Evolutionary conservation across 208 protist genomes (phyloP), one percentile per base, ranked within the genome.

Genomic region (Acanthamoeba comandoni): DNA sequence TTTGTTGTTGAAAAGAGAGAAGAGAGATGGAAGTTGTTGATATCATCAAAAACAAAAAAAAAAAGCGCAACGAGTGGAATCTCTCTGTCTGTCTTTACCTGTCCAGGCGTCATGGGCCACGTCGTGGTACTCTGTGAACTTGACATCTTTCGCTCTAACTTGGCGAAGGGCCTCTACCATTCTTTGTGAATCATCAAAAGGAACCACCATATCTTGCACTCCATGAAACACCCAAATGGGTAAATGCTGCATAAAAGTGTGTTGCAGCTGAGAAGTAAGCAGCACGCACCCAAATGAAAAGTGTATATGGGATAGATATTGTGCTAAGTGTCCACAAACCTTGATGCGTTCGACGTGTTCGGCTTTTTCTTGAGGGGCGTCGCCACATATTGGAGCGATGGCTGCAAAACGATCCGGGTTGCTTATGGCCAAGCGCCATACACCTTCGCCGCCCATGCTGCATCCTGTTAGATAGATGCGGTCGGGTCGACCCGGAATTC

Each of bases 381-480:
- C 58, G 5, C 58, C 58, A 65, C 58, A 65, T 65, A 65, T 65
- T 1, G 58, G 58, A 26, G 58, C 58, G 24, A 65, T 65, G n/a
- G 58, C 58, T 4, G 58, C 58, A 26, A 65, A 65, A 26, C 58
- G 58, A 29, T 65, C 58, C 58, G 58, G 58, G 22, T 4, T 8
- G 24, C 22, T 65, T 0, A 65, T 22, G 4, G 58, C 58, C 58
- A 65, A 65, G 24, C 58, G 58, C 58, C 58, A 65, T 4, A 5
- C 58, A 26, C 58, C 58, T 65, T 65, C 58, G n/a, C 58, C 58
- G 24, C 58, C 58, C 58, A 65, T 65, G 58, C 58, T 65, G 58
- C 58, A 65, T 4, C 58, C 58, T 29, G 58, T 65, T 26, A 65
- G 58, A 26, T 65, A 65, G n/a, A 65, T 26, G n/a, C 58, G n/a